Evolutionary conservation across 2,329 filamentous ascomycete genomes (phyloP), one percentile per base, ranked within the genome.

Genomic region (Incumbomyces lentus): DNA sequence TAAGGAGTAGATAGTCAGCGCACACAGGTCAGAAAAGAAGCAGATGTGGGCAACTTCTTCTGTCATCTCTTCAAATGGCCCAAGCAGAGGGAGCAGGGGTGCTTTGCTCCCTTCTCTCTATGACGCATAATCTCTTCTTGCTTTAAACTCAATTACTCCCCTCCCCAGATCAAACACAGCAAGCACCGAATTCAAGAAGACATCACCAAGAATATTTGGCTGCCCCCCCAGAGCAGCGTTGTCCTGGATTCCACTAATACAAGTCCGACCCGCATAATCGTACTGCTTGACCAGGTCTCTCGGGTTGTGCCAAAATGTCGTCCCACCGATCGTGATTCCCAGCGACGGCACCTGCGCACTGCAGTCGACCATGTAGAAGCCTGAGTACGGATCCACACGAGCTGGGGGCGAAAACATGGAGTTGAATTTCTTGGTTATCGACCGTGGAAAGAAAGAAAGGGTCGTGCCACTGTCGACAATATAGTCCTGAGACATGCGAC

Each of bases 131-230:
- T 53, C 54, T 22, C 56, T 55, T 31, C 58, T 52, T 22, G 45
- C 57, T 16, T 70, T 66, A 55, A 74, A 73, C n/a, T 65, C 58
- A 67, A 74, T 32, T 14, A 31, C 26, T 60, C 18, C 22, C 16
- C 61, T 65, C 10, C 69, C 70, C 48, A 74, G 63, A 60, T 75
- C 72, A 58, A 71, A 74, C 1, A 75, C 70, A 8, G 66, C 60
- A 3, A 75, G 58, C 1, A 74, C 71, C 50, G 71, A 73, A 58
- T 70, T 71, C 58, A 73, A 59, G 51, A 72, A 74, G 3, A 64
- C 59, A 44, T 69, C 69, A 0, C 72, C 72, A 39, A 74, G 50
- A 12, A 60, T 58, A 41, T 51, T 57, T 31, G 41, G 48, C 8
- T 8, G 22, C 46, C 22, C 55, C 26, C 48, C 44, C 29, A 49